Percentiles rank a stretch among this genome's conserved stretches.
Evolutionary conservation across 2,329 filamentous ascomycete genomes (phyloP).

Genomic region (Trichoderma sp.): DNA sequence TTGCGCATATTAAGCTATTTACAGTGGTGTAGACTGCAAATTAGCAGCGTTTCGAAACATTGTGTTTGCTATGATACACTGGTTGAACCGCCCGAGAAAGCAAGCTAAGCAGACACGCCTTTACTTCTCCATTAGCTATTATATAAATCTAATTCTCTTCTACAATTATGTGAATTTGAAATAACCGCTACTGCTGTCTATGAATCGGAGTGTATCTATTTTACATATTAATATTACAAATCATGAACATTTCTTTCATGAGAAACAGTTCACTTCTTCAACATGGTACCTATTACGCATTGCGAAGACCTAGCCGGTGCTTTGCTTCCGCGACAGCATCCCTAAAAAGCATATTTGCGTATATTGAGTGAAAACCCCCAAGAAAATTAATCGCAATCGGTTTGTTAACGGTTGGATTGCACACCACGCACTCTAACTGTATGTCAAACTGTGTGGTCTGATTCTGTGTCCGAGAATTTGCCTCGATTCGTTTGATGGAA

Average conservation of each 20-base stretch:
- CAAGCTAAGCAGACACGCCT: too few species aligned
- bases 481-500: not conserved
- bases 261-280: not conserved
- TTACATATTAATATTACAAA: not conserved
- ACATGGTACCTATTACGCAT: not conserved
- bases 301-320: not conserved
- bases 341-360: conserved; percentile 2
- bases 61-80: not conserved
- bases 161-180: too few species aligned
- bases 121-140: too few species aligned
- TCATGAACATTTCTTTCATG: not conserved
- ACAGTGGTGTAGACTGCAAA: accelerated
- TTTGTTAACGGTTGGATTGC: not conserved
- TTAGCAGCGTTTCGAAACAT: not conserved
- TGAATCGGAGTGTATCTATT: not conserved
- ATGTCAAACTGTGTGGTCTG: not conserved
- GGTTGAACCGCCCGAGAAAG: too few species aligned
- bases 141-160: too few species aligned
- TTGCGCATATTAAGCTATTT: not conserved
- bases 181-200: too few species aligned
- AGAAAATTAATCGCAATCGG: not conserved
- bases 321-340: not conserved
- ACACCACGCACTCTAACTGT: conserved; percentile 3
- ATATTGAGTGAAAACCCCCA: not conserved
- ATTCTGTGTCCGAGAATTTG: not conserved